These are phyloP conservation scores for Linum tenue DNA, from an alignment of 345 rosid species.

Conservation along the genomic window DNA sequence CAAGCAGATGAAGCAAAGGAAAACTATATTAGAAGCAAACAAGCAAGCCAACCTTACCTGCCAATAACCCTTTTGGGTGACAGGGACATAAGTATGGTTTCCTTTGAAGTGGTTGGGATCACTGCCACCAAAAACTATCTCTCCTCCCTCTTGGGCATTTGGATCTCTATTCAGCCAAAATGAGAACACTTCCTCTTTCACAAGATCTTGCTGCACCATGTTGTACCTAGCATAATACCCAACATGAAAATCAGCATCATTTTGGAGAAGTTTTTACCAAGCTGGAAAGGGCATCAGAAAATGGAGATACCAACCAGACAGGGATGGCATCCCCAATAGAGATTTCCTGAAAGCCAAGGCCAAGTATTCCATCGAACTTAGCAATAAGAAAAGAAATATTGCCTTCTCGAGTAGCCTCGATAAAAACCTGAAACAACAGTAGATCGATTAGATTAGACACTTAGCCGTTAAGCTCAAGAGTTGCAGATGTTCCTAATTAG, in stretches of 20 bases:
- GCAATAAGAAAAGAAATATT: background rate
- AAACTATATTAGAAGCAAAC: background rate
- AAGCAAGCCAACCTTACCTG: slow-evolving; percentile 16
- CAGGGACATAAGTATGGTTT: slow-evolving; percentile 27
- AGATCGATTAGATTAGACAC: background rate
- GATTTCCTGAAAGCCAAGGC: slow-evolving; percentile 29
- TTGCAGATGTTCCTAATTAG: background rate
- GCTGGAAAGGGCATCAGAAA: background rate
- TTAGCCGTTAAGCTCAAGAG: no score
- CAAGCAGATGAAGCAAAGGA: background rate
- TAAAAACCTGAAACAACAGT: background rate
- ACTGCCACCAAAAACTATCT: slow-evolving; percentile 26
- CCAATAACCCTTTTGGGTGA: slow-evolving; percentile 27
- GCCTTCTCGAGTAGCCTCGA: background rate
- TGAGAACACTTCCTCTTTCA: slow-evolving; percentile 21
- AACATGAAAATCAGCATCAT: background rate
- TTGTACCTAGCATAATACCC: slow-evolving; percentile 16
- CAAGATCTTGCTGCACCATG: slow-evolving; percentile 23
- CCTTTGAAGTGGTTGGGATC: slow-evolving; percentile 27
- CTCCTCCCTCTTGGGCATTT: slow-evolving; percentile 24
- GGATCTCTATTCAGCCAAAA: slow-evolving; percentile 27
- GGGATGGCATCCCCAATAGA: slow-evolving; percentile 23
- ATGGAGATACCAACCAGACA: slow-evolving; percentile 17
- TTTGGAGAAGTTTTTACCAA: background rate
- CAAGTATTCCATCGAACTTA: slow-evolving; percentile 8